Evolutionary conservation across 768 basidiomycete genomes (phyloP), one percentile per base, ranked within the genome.

Genomic region (Termitomyces bulborhizus): DNA sequence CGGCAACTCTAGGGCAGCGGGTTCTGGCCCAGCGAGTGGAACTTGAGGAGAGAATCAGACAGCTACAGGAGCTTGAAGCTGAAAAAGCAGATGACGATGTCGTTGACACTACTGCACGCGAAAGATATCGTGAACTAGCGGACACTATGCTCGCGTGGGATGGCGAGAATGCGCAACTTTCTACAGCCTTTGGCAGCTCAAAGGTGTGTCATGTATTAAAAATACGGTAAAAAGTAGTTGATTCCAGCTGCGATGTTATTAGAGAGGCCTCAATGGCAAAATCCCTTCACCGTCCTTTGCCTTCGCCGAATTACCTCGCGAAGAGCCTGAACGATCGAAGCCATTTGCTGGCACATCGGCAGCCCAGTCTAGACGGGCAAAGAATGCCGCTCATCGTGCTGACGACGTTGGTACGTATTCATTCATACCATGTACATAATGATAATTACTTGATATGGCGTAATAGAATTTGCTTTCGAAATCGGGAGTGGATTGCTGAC

Each of bases 381-480:
- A 92, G 78, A 94, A 94, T 63, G 92, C 91, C 29, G 89, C 88
- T 55, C 91, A 93, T 72, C 80, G 93, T 60, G 87, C 90, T 45
- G 87, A 93, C 67, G 90, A 94, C 66, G 89, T 92, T 61, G 89
- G 90, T 90, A 63, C 66, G 88, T 81, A 46, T 59, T 41, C 34
- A 45, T 59, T 41, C 34, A 46, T 26, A 18, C 37, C 18, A 39
- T 43, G 31, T 56, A 53, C 59, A 47, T 56, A 59, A 63, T 57
- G 47, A 7, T n/a, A 52, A 58, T 51, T 57, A 56, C 52, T 53
- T 50, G 47, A 60, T 56, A 34, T n/a, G 41, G n/a, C 32, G 53
- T 60, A 62, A 66, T 73, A 90, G 96, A 97, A 75, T 98, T 98
- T 63, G 96, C 96, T 40, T 95, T 97, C 63, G 96, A 98, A 75